A percentile compares a stretch with the other conserved stretches of the same genome.
phyloP scores from a whole-genome alignment of 1,284 basidiomycete species.

The Lignosus rhinocerotis region DNA sequence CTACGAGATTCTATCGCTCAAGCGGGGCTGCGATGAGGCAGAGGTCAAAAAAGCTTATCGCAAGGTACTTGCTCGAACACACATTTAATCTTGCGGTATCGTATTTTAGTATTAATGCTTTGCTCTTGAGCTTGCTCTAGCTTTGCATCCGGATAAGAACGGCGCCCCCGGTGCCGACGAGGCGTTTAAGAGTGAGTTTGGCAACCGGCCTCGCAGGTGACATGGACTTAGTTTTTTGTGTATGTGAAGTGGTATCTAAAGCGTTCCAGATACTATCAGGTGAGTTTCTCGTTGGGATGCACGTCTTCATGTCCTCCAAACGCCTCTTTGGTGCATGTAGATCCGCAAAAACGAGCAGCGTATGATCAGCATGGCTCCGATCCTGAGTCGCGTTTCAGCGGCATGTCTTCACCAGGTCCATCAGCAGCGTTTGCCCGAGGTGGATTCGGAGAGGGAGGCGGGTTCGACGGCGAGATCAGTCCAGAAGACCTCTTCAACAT shows the following conservation, averaged over 20 bases:
- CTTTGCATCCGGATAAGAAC: slow-evolving; percentile 97
- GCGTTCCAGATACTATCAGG: slow-evolving; percentile 94
- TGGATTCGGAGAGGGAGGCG: slow-evolving; percentile 48
- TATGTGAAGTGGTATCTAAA: slow-evolving; percentile 87
- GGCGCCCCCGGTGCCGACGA: slow-evolving; percentile 98
- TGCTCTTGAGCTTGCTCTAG: slow-evolving; percentile 75
- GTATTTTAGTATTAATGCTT: slow-evolving; percentile 1
- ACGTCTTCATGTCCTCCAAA: slow-evolving; percentile 1
- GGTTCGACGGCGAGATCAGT: slow-evolving; percentile 84
- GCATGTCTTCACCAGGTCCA: slow-evolving; percentile 59
- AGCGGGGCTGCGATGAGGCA: slow-evolving; percentile 83
- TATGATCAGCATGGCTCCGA: slow-evolving; percentile 88
- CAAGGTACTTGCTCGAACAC: slow-evolving; percentile 63
- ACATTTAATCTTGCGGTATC: slow-evolving; percentile 2
- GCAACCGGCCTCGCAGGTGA: not conserved
- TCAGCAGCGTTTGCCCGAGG: slow-evolving; percentile 52
- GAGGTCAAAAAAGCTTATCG: slow-evolving; percentile 98
- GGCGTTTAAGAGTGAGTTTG: slow-evolving; percentile 90
- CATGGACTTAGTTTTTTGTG: not conserved
- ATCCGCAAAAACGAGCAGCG: slow-evolving; percentile 88
- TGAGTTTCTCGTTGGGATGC: slow-evolving; percentile 30
- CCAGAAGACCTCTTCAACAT: slow-evolving; percentile 98
- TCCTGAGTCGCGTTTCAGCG: slow-evolving; percentile 77
- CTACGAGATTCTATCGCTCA: slow-evolving; percentile 89
- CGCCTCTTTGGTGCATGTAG: slow-evolving; percentile 33